Percentiles rank a stretch among this genome's conserved stretches.
These are phyloP conservation scores for Arabidopsis hybrid DNA, from an alignment of 441 rosid species.

Conservation along the genomic window DNA sequence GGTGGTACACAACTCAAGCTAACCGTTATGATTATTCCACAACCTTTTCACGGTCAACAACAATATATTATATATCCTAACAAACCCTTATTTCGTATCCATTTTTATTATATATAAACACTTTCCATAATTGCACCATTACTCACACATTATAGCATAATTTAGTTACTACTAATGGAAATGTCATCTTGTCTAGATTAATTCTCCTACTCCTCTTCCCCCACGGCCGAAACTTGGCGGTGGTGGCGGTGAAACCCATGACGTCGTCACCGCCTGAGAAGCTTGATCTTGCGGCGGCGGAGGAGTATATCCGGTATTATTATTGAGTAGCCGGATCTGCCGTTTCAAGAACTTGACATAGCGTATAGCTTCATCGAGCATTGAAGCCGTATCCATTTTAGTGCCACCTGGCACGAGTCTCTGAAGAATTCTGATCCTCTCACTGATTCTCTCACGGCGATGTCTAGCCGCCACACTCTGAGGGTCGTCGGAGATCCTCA, in stretches of 20 bases:
- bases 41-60: slow-evolving; percentile 61
- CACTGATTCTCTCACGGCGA: slow-evolving; percentile 82
- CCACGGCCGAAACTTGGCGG: slow-evolving; percentile 28
- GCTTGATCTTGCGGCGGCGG: slow-evolving; percentile 39
- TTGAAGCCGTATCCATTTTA: slow-evolving; percentile 89
- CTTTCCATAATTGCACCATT: slow-evolving; percentile 26
- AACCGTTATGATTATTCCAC: slow-evolving; percentile 78
- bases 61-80: slow-evolving; percentile 55
- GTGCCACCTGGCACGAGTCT: slow-evolving; percentile 90
- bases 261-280: slow-evolving; percentile 31
- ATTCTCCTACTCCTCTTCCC: slow-evolving; percentile 11
- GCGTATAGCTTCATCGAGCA: slow-evolving; percentile 89
- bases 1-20: slow-evolving; percentile 64
- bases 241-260: slow-evolving; percentile 38
- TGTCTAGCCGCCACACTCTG: slow-evolving; percentile 91
- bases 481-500: slow-evolving; percentile 83
- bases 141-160: slow-evolving; percentile 32
- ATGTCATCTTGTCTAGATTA: slow-evolving; percentile 53
- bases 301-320: slow-evolving; percentile 5
- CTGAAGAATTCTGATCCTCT: slow-evolving; percentile 82
- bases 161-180: slow-evolving; percentile 44
- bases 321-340: slow-evolving; percentile 74
- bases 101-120: slow-evolving; percentile 30
- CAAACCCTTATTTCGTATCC: slow-evolving; percentile 50
- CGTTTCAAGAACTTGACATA: slow-evolving; percentile 90